A percentile compares a stretch with the other conserved stretches of the same genome.
Evolutionary conservation across 2,329 filamentous ascomycete species (phyloP).

Genomic region (Sporothrix humicola): DNA sequence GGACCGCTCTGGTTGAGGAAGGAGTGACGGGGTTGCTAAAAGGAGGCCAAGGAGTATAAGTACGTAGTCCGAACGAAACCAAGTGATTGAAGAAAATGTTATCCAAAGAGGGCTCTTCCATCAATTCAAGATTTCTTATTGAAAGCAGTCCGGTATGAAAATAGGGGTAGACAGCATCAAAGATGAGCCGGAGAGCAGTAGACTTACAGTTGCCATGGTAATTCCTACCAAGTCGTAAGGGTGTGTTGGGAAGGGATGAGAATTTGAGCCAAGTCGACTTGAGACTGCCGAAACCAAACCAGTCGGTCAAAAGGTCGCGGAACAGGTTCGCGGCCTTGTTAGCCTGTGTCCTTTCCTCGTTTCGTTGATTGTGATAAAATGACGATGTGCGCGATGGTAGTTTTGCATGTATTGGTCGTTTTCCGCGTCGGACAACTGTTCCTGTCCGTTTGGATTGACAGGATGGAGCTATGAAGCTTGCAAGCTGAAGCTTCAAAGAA

Average conservation of each 20-base stretch:
- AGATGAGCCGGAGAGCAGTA: no score
- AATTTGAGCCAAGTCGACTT: neutral
- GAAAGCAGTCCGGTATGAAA: no score
- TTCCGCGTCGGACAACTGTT: neutral
- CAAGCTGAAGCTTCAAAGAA: neutral
- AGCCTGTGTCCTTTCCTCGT: no score
- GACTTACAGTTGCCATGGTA: slow-evolving; percentile 36
- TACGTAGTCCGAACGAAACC: no score
- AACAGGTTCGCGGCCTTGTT: no score
- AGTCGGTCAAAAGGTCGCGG: no score
- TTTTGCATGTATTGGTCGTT: neutral
- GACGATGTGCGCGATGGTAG: neutral
- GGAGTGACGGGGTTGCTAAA: slow-evolving; percentile 47
- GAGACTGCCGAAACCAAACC: neutral
- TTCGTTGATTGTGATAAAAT: neutral
- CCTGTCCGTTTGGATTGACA: neutral
- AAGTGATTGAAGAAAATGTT: no score
- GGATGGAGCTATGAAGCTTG: neutral
- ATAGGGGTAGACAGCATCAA: no score
- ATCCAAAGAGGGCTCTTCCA: no score
- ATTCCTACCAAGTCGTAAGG: neutral
- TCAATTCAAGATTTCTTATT: no score
- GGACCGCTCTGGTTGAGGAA: slow-evolving; percentile 51
- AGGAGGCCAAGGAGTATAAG: neutral
- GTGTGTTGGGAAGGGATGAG: neutral